Percentiles rank a stretch among this genome's conserved stretches.
These are phyloP conservation scores for Ottelia alismoides DNA, from an alignment of 106 monocot species.

Conservation along the genomic window DNA sequence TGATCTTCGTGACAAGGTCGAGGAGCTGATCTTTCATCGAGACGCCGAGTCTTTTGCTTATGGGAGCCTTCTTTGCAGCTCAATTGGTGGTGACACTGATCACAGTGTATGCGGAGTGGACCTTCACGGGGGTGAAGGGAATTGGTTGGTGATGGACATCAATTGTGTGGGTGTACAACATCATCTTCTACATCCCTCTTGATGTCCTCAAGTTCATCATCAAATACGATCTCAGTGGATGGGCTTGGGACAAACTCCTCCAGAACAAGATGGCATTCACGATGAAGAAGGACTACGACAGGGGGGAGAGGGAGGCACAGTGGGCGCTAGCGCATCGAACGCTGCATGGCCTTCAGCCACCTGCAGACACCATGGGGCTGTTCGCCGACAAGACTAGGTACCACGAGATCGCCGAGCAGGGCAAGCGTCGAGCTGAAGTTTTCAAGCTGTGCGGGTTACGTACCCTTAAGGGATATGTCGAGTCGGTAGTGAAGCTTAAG, in stretches of 20 bases:
- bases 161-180: conserved; percentile 53
- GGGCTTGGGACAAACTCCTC: conserved; percentile 54
- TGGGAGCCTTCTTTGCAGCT: conserved; percentile 48
- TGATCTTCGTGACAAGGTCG: conserved; percentile 58
- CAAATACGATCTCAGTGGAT: conserved; percentile 37
- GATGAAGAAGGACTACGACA: no score
- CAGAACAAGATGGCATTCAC: no score
- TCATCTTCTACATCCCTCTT: conserved; percentile 49
- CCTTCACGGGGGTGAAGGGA: conserved; percentile 37
- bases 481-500: no score
- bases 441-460: no score
- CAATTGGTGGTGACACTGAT: conserved; percentile 70
- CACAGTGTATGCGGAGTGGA: conserved; percentile 48
- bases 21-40: conserved; percentile 52
- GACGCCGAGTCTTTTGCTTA: conserved; percentile 46
- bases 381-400: no score
- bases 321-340: no score
- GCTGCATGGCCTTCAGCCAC: no score
- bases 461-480: no score
- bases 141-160: conserved; percentile 68
- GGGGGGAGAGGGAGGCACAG: no score
- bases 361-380: no score
- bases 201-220: conserved; percentile 50
- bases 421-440: no score
- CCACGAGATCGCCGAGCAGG: no score